Percentiles rank a stretch among this genome's conserved stretches.
Conservation (phyloP, 768 basidiomycete species). For the Exidia glandulosa region DNA sequence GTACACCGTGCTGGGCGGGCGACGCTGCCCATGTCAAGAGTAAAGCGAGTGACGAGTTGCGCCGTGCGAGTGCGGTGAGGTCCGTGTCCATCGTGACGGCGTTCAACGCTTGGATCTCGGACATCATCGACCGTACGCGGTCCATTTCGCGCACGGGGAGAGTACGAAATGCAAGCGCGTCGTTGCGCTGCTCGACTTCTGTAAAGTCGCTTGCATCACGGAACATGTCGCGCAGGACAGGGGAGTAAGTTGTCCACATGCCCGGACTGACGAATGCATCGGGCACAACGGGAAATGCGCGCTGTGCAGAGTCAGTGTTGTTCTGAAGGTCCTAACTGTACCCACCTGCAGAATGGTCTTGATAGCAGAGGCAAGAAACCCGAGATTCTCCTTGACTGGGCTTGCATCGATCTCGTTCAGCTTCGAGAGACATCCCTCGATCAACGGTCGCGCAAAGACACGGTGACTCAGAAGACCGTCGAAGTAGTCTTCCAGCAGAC, state of each 20-base stretch:
- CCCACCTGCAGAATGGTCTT: constrained; percentile 52
- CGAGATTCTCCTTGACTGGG: constrained; percentile 44
- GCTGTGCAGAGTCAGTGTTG: constrained; percentile 26
- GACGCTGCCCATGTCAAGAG: constrained; percentile 76
- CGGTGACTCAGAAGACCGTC: constrained; percentile 56
- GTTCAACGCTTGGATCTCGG: constrained; percentile 53
- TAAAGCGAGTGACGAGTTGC: constrained; percentile 54
- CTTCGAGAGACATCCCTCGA: constrained; percentile 59
- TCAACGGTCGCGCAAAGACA: constrained; percentile 57
- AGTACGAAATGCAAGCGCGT: constrained; percentile 65
- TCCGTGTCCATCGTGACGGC: constrained; percentile 59
- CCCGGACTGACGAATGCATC: constrained; percentile 67
- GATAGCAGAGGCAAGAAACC: constrained; percentile 40
- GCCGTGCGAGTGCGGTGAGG: constrained; percentile 46
- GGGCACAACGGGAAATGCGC: constrained; percentile 56
- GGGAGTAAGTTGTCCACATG: constrained; percentile 47
- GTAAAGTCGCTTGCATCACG: constrained; percentile 43
- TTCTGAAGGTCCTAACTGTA: constrained; percentile 4
- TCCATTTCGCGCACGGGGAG: constrained; percentile 40
- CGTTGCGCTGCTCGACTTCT: constrained; percentile 69
- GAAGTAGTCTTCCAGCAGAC: constrained; percentile 71
- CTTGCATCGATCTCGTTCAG: constrained; percentile 53
- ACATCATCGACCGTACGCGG: constrained; percentile 35
- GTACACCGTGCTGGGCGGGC: constrained; percentile 70
- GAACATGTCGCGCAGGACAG: constrained; percentile 37